Percentiles rank a stretch among this genome's conserved stretches.
Conservation (phyloP, 345 rosid genomes). For the Pseudoturritis turrita region DNA sequence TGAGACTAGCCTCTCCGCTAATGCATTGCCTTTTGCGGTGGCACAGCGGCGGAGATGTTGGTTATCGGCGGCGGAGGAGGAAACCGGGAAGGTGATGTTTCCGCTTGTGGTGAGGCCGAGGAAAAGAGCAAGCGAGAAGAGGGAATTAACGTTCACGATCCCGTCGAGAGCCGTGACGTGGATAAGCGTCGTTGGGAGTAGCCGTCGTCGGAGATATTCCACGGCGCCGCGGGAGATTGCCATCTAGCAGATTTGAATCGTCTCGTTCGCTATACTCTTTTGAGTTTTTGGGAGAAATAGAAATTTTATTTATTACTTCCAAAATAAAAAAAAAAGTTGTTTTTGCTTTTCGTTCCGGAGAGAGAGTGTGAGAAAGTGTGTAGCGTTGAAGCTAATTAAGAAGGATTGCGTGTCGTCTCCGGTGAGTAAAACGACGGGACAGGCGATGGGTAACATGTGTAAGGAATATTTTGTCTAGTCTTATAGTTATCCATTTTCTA, state of each 20-base stretch:
- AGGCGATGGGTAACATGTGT: neutral
- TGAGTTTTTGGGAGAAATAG: neutral
- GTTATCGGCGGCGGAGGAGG: conserved; percentile 19
- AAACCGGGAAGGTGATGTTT: conserved; percentile 25
- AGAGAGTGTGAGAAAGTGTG: neutral
- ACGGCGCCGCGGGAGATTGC: conserved; percentile 16
- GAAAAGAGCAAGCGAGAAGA: conserved; percentile 80
- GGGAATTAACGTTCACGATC: conserved; percentile 70
- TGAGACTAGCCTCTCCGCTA: conserved; percentile 50
- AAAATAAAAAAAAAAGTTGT: too few relatives aligned
- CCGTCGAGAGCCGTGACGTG: conserved; percentile 84
- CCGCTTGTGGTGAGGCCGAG: conserved; percentile 54
- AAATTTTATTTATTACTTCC: neutral
- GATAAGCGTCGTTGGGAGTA: conserved; percentile 37
- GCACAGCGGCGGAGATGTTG: conserved; percentile 30
- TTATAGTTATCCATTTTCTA: too few relatives aligned
- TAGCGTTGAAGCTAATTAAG: conserved; percentile 16
- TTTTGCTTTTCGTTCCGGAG: neutral
- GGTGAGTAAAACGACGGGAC: conserved; percentile 6
- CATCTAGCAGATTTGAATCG: neutral
- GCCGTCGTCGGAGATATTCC: conserved; percentile 14
- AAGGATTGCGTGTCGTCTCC: conserved; percentile 6
- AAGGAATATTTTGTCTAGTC: too few relatives aligned
- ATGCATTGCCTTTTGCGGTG: conserved; percentile 30
- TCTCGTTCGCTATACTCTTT: neutral